phyloP scores from a whole-genome alignment of 805 yeast species.

The Candida endomychidarum region DNA sequence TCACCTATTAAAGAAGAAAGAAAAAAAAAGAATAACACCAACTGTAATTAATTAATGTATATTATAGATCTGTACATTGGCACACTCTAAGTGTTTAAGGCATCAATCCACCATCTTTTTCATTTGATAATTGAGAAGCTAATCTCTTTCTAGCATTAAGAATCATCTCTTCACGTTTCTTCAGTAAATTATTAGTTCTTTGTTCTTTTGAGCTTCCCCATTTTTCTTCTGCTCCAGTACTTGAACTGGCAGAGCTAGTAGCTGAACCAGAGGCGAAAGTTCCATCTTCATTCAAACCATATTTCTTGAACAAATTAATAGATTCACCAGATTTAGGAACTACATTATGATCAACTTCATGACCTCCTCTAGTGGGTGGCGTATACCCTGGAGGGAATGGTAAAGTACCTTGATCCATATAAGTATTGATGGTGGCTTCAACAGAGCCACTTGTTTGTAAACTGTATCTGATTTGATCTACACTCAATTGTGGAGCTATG shows the following conservation, averaged over 20 bases:
- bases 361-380: constrained; percentile 7
- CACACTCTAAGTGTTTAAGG: too few species aligned
- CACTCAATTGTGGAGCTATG: constrained; percentile 71
- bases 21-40: constrained; percentile 24
- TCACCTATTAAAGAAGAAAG: constrained; percentile 14
- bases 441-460: constrained; percentile 78
- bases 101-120: constrained; percentile 12
- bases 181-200: constrained; percentile 20
- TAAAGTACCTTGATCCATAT: constrained; percentile 57
- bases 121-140: constrained; percentile 35
- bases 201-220: constrained; percentile 27
- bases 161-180: constrained; percentile 43
- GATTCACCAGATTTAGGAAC: constrained; percentile 27
- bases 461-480: constrained; percentile 70
- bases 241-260: constrained; percentile 7
- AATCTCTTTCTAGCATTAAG: constrained; percentile 48
- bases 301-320: constrained; percentile 35
- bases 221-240: constrained; percentile 14
- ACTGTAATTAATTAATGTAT: constrained; percentile 13
- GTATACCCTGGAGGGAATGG: constrained; percentile 52
- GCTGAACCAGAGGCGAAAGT: constrained; percentile 10
- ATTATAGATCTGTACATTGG: too few species aligned
- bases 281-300: constrained; percentile 35
- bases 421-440: constrained; percentile 73
- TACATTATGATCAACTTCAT: constrained; percentile 15